A percentile compares a stretch with the other conserved stretches of the same genome.
Conservation (phyloP, 1,284 basidiomycete species). For the Ustilago sp. region DNA sequence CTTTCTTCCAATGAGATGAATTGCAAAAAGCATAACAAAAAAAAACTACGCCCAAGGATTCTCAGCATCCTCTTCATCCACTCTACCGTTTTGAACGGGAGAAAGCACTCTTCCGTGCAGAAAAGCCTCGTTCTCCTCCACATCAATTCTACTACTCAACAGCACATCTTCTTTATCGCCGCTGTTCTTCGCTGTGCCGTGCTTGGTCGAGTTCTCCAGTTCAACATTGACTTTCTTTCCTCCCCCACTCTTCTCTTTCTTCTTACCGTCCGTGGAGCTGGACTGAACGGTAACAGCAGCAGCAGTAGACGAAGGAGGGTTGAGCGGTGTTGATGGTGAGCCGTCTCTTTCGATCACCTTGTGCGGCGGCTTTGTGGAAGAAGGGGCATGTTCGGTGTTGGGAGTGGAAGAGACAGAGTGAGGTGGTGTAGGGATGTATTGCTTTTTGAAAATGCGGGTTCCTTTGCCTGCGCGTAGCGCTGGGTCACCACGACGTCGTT, state of each 20-base stretch:
- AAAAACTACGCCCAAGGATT: conserved; percentile 34
- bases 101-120: conserved; percentile 25
- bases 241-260: neutral
- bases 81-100: conserved; percentile 4
- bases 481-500: conserved; percentile 57
- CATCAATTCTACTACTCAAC: conserved; percentile 30
- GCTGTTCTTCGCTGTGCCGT: conserved; percentile 4
- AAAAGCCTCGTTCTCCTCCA: conserved; percentile 28
- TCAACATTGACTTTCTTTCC: conserved; percentile 16
- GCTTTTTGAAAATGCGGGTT: conserved; percentile 56
- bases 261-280: neutral
- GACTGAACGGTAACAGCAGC: conserved; percentile 21
- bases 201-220: conserved; percentile 8
- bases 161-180: conserved; percentile 14
- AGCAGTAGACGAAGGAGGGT: conserved; percentile 27
- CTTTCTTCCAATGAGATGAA: neutral
- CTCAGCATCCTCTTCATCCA: conserved; percentile 17
- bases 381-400: conserved; percentile 2
- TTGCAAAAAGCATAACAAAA: neutral
- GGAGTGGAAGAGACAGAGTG: conserved; percentile 26
- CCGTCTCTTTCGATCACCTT: conserved; percentile 11
- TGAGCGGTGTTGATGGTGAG: conserved; percentile 27
- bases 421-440: conserved; percentile 45
- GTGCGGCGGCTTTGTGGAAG: neutral
- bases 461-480: conserved; percentile 54